Evolutionary conservation across 2,329 filamentous ascomycete species (phyloP), one percentile per base, ranked within the genome.

Genomic region (Trichothecium sympodiale): DNA sequence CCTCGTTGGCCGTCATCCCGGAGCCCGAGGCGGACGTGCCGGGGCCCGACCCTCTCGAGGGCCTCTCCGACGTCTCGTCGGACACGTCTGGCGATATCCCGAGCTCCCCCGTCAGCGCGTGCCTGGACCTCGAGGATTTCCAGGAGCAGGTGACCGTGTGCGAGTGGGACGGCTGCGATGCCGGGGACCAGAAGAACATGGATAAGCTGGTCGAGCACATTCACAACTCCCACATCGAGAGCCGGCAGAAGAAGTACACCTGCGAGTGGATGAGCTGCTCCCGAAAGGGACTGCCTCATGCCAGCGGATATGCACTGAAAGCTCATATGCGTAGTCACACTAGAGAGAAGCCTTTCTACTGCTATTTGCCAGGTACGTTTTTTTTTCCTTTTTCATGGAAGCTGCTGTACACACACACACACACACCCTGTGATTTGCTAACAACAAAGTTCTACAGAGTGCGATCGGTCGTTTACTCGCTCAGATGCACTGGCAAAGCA

Each of bases 321-420:
- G 91, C 91, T 8, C 91, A 98, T 54, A 94, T 98, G 88, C 73
- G 91, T 47, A 95, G 88, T 55, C 91, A 98, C 57, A 98, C 91
- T 2, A 76, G 91, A 52, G 91, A 98, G 68, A 98, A 98, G 63
- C 91, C 91, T 0, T 96, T 96, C 55, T 95, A 94, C 62, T 98
- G 91, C 60, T 84, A 87, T 20, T 62, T 98, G 29, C 91, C 91
- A 38, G 89, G 88, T 94, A 70, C 43, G 70, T 23, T 18, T 15
- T 5, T 17, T 34, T 26, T 9, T 13, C 35, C 28, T 15, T 3
- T 28, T 23, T 13, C 15, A 12, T 14, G n/a, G n/a, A n/a, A n/a
- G n/a, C n/a, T n/a, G n/a, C n/a, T n/a, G n/a, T n/a, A n/a, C n/a
- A n/a, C n/a, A n/a, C n/a, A n/a, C n/a, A n/a, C n/a, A n/a, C n/a